Percentiles rank a stretch among this genome's conserved stretches.
Evolutionary conservation across 345 rosid genomes (phyloP).

Genomic region (Eucalyptus pauciflora): DNA sequence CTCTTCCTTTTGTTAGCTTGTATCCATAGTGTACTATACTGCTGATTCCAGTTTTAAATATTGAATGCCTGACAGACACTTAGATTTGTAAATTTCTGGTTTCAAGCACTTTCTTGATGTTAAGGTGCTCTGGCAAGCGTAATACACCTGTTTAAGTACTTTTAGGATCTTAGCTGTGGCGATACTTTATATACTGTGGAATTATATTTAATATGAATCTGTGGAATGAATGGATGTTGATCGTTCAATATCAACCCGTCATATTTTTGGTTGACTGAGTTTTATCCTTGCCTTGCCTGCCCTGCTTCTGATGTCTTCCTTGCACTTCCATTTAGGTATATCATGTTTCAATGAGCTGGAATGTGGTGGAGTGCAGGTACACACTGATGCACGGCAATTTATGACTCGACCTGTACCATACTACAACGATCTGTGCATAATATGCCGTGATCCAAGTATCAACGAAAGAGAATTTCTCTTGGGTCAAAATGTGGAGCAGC

Average conservation of each 20-base stretch:
- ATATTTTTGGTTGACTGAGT: neutral
- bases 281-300: neutral
- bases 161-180: neutral
- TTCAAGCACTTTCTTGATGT: neutral
- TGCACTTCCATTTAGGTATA: neutral
- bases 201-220: neutral
- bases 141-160: neutral
- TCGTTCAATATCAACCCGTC: neutral
- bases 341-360: neutral
- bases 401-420: constrained; percentile 75
- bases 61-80: neutral
- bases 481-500: constrained; percentile 38
- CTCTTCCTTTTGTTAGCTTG: neutral
- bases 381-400: constrained; percentile 59
- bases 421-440: constrained; percentile 56
- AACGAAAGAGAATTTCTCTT: constrained; percentile 36
- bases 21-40: neutral
- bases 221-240: neutral
- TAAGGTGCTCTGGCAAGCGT: neutral
- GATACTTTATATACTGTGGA: neutral
- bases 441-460: constrained; percentile 31
- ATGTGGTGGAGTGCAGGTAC: constrained; percentile 33
- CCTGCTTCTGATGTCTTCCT: neutral
- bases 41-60: neutral
- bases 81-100: neutral